Percentiles rank a stretch among this genome's conserved stretches.
These are phyloP conservation scores for Tetracladium marchalianum DNA, from an alignment of 495 filamentous ascomycete species.

Conservation along the genomic window DNA sequence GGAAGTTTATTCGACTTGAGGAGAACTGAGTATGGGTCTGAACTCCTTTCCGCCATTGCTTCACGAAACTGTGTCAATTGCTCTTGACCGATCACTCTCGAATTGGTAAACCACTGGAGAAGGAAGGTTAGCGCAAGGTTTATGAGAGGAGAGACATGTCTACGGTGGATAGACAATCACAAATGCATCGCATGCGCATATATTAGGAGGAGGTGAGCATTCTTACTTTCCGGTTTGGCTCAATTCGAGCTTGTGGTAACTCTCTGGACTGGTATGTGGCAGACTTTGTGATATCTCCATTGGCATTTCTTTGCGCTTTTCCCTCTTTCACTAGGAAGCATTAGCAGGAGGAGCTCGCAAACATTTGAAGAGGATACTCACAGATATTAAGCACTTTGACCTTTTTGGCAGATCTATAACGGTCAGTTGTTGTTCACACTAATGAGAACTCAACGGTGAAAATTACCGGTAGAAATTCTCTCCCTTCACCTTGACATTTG, in stretches of 20 bases:
- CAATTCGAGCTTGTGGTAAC: slow-evolving; percentile 74
- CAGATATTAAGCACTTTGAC: slow-evolving; percentile 73
- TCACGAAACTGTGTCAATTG: slow-evolving; percentile 76
- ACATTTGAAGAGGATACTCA: no score
- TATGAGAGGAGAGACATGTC: no score
- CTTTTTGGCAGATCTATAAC: slow-evolving; percentile 66
- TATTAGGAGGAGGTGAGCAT: no score
- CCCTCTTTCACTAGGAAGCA: slow-evolving; percentile 52
- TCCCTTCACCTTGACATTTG: slow-evolving; percentile 84
- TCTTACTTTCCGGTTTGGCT: slow-evolving; percentile 69
- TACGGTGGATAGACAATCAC: no score
- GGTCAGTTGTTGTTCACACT: slow-evolving; percentile 14
- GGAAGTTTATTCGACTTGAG: slow-evolving; percentile 91
- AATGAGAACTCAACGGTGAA: neutral
- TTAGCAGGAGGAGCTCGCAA: no score
- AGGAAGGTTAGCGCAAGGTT: no score
- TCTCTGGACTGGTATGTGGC: slow-evolving; percentile 75
- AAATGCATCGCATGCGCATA: slow-evolving; percentile 29
- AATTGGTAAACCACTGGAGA: slow-evolving; percentile 42
- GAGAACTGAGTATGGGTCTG: slow-evolving; percentile 85
- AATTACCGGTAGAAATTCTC: slow-evolving; percentile 84
- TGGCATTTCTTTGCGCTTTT: slow-evolving; percentile 61
- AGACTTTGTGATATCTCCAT: slow-evolving; percentile 65
- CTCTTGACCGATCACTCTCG: slow-evolving; percentile 52
- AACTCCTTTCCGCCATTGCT: slow-evolving; percentile 80